Evolutionary conservation across 306 rosid genomes (phyloP).

Genomic region (Begonia masoniana): DNA sequence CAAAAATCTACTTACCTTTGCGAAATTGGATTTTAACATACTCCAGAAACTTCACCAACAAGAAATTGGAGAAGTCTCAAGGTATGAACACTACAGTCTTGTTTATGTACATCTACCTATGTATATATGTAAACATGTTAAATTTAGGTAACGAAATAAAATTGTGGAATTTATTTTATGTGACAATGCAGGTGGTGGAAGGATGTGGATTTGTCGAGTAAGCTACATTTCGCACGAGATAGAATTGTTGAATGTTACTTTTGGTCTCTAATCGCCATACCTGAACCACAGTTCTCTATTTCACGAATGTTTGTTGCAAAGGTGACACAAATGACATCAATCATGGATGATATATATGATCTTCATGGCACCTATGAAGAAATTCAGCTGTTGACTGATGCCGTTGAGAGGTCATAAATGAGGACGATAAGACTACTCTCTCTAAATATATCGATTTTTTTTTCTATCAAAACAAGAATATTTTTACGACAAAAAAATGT

Average conservation of each 20-base stretch:
- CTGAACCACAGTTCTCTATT: slow-evolving; percentile 15
- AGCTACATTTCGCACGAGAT: slow-evolving; percentile 23
- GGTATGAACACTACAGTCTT: too few species aligned
- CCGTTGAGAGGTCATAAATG: not conserved
- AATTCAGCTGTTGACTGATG: slow-evolving; percentile 20
- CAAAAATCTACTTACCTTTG: too few species aligned
- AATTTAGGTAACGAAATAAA: not conserved
- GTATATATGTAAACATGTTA: not conserved
- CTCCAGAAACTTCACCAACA: too few species aligned
- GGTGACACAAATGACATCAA: slow-evolving; percentile 6
- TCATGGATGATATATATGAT: slow-evolving; percentile 35
- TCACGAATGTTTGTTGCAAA: slow-evolving; percentile 15
- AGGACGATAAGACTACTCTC: not conserved
- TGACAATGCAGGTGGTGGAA: slow-evolving; percentile 32
- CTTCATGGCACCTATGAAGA: slow-evolving; percentile 26
- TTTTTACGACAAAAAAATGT: too few species aligned
- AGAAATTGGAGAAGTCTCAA: too few species aligned
- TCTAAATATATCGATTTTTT: too few species aligned
- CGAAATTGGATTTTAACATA: too few species aligned
- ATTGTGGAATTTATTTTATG: not conserved
- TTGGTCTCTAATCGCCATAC: slow-evolving; percentile 6
- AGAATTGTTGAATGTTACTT: slow-evolving; percentile 20
- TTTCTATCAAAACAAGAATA: too few species aligned
- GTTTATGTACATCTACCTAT: not conserved
- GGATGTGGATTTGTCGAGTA: slow-evolving; percentile 9